Evolutionary conservation across 495 filamentous ascomycete genomes (phyloP), one percentile per base, ranked within the genome.

Genomic region (Corynascus novoguineensis): DNA sequence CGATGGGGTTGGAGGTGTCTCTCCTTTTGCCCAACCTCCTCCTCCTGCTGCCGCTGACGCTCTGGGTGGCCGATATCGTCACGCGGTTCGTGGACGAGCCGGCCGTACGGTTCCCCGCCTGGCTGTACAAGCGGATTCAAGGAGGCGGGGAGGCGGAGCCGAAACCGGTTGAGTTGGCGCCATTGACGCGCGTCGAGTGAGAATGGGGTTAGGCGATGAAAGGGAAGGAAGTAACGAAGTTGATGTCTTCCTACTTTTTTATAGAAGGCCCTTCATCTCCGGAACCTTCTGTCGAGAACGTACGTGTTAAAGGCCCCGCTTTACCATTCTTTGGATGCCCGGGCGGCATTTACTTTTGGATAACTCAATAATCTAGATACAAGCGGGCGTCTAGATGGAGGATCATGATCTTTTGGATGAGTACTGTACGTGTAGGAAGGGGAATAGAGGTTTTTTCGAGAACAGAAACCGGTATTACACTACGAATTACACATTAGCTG

Each of bases 61-160:
- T 86, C 1, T 84, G 77, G 75, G 32, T 77, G 32, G 79, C 81
- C 5, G 80, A 84, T 34, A 47, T 84, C 1, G 70, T 77, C 15
- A 84, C 83, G 7, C 74, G 71, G 50, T 40, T 73, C 46, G 67
- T 86, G 38, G 83, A 86, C 59, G 77, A 81, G 60, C 83, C 80
- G 6, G 74, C 75, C 31, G 72, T 84, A 35, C 70, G 62, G 41
- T 75, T 84, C 54, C 60, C 77, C n/a, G 67, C 66, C 15, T 83
- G 81, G 81, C 50, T 79, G 37, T 83, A 83, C 58, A 69, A 64
- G 45, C 69, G 61, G 64, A 47, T 61, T 21, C 42, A 65, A 15
- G 60, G 58, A 15, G 60, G 44, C 1, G 55, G 50, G 9, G 42
- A n/a, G 24, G 25, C 42, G 22, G 58, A 65, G 28, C 28, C 45